phyloP scores from a whole-genome alignment of 371 early-diverging fungal species.

The Zopfochytrium polystomum region DNA sequence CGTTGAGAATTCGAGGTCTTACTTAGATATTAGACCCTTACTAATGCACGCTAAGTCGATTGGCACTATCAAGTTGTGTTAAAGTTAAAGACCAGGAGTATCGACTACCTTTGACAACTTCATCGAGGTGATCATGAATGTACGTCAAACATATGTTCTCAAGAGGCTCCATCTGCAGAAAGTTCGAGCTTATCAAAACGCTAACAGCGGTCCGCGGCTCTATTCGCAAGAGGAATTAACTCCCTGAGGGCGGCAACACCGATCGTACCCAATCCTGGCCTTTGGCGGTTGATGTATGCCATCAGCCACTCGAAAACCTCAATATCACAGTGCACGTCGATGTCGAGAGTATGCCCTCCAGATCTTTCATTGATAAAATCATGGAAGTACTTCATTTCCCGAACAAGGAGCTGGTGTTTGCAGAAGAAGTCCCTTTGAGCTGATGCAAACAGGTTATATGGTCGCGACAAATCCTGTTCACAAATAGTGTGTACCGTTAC shows the following conservation, averaged over 20 bases:
- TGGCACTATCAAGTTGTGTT: constrained; percentile 23
- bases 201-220: constrained; percentile 39
- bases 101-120: constrained; percentile 38
- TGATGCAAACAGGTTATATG: neutral
- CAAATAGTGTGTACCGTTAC: constrained; percentile 33
- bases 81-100: neutral
- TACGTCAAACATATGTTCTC: constrained; percentile 40
- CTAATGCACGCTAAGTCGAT: constrained; percentile 44
- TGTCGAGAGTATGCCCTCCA: constrained; percentile 30
- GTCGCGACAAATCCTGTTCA: neutral
- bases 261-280: constrained; percentile 28
- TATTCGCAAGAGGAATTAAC: constrained; percentile 4
- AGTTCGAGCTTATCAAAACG: constrained; percentile 48
- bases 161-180: constrained; percentile 43
- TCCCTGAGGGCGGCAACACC: neutral
- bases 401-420: constrained; percentile 35
- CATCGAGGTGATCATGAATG: constrained; percentile 40
- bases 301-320: constrained; percentile 53
- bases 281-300: constrained; percentile 30
- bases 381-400: constrained; percentile 49
- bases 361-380: constrained; percentile 26
- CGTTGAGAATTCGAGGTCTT: neutral
- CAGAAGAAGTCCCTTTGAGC: constrained; percentile 47
- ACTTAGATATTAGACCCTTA: constrained; percentile 28
- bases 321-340: constrained; percentile 52